phyloP scores from a whole-genome alignment of 2,329 filamentous ascomycete species.

The Xylariaceae sp. region DNA sequence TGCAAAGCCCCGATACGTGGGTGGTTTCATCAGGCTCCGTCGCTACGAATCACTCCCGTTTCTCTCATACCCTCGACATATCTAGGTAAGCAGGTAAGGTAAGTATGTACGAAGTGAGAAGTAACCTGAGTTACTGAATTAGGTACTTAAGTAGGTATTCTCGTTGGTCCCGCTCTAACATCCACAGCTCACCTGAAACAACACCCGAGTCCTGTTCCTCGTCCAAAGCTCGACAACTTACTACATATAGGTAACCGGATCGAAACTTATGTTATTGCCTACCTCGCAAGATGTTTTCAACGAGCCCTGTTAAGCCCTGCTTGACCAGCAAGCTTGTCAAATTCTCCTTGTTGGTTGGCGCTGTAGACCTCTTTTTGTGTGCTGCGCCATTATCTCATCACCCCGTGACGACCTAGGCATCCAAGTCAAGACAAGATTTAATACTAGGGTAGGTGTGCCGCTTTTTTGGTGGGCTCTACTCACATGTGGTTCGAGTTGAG shows the following conservation, averaged over 20 bases:
- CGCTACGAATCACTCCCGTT: not conserved
- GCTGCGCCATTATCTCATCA: conserved; percentile 19
- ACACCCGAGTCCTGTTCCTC: not conserved
- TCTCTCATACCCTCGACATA: not conserved
- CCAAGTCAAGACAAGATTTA: not conserved
- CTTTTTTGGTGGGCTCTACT: not conserved
- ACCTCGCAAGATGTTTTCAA: no score
- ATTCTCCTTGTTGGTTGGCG: conserved; percentile 10
- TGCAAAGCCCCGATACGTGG: not conserved
- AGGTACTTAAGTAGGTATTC: no score
- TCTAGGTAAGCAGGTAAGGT: no score
- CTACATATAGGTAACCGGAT: no score
- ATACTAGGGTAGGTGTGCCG: not conserved
- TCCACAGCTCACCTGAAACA: not conserved
- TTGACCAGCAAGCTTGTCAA: no score
- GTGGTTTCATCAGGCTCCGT: not conserved
- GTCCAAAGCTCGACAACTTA: no score
- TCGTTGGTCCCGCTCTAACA: not conserved
- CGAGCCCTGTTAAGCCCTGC: no score
- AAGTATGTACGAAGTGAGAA: no score
- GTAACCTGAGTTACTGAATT: no score
- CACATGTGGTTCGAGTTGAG: no score
- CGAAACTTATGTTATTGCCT: no score
- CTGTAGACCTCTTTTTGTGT: conserved; percentile 16
- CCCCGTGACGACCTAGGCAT: conserved; percentile 17